Base-by-base conservation (phyloP, 2,329 filamentous ascomycete genomes). In the Ceratocystiopsis brevicomis region DNA sequence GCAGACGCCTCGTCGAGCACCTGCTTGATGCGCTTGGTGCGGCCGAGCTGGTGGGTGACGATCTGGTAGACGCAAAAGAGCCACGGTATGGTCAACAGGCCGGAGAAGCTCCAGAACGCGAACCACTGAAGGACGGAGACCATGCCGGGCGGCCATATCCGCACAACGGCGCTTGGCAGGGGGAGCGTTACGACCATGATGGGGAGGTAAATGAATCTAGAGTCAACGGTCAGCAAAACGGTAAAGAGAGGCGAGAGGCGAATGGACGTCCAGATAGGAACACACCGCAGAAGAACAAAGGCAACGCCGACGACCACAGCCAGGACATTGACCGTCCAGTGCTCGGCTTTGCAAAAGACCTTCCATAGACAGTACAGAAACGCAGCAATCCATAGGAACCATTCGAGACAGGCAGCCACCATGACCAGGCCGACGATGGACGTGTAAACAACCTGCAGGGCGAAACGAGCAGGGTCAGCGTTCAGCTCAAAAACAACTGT, bases 151-250 rank as follows among this genome's bases (percentile, higher is more conserved):
- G 88, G 87, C 62, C 88, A 92, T 52, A 81, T 71, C 47, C 72
- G 67, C 9, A 78, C 78, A 39, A 95, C 66, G 46, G 75, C 69
- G 17, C 67, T 61, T 0, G 88, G 88, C 3, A 96, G 67, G 1
- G 88, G 88, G 5, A 96, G 67, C 0, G 87, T 96, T 40, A 94
- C 85, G 18, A 95, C 61, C 86, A 96, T 94, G 50, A 95, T 81
- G 0, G 88, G 88, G 25, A 96, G 67, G 60, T 94, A 96, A 35
- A 93, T 81, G 44, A 69, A 69, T 53, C 85, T 90, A 51, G 37
- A 35, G 40, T n/a, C 17, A 17, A 8, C 33, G 17, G 17, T 10
- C 14, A 15, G 14, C 14, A n/a, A 36, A 36, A 36, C 34, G 34
- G n/a, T n/a, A 11, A 3, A 13, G 6, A 36, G 34, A 3, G 4